Evolutionary conservation across 2,329 filamentous ascomycete species (phyloP), one percentile per base, ranked within the genome.

Genomic region (Curvularia lunata): DNA sequence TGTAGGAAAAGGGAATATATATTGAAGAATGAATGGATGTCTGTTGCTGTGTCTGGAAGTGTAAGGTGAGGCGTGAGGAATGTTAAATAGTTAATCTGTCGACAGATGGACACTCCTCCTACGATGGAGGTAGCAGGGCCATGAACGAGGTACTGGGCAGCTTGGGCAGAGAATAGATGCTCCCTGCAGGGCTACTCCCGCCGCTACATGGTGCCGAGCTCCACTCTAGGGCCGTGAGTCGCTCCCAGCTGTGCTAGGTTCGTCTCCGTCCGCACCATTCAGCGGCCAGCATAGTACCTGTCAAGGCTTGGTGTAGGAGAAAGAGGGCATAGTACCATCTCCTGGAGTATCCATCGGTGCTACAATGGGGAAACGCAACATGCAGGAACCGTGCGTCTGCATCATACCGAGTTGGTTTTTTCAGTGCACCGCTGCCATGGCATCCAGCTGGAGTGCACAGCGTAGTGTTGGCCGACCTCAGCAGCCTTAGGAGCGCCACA

Each of bases 121-220:
- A 61, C 64, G 65, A 27, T 48, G 48, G 41, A 40, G 51, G 41
- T 48, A 54, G 63, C 66, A 57, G 55, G 27, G 41, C 61, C 62
- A 53, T 62, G 54, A 66, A 68, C 63, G 67, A 75, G 70, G 68
- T 67, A 71, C 61, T 53, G 43, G 54, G 53, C 40, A 54, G 50
- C 50, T 34, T 54, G 48, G 18, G 60, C 70, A 66, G 61, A 63
- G 54, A 51, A 49, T 47, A 51, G 54, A 40, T 28, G 18, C 54
- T 66, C 59, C 60, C n/a, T 58, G 67, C 68, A 74, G 71, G 73
- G 66, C 71, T 70, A 55, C 66, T 75, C 72, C 74, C 72, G 71
- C 69, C 68, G 71, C 70, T 70, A 75, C 66, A 65, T 69, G 53
- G 45, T 74, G 69, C 72, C 72, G 70, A 74, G 69, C 67, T 69